A percentile compares a stretch with the other conserved stretches of the same genome.
These are phyloP conservation scores for Leccinum variicolor DNA, from an alignment of 768 basidiomycete genomes.

Conservation along the genomic window DNA sequence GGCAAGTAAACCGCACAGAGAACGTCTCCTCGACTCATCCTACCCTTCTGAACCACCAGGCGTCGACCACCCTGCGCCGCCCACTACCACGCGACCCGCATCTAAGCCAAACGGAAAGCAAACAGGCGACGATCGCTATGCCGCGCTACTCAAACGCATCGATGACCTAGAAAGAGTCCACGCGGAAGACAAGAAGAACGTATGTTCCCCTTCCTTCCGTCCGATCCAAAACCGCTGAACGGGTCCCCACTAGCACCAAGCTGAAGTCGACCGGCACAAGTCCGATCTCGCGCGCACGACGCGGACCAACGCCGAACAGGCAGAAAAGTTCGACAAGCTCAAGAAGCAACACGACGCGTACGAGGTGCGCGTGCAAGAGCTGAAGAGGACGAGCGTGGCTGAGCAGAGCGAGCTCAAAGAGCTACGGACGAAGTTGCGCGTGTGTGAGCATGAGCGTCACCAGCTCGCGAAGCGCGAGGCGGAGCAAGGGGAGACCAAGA, in stretches of 20 bases:
- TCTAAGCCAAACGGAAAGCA: slow-evolving; percentile 23
- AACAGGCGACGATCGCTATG: slow-evolving; percentile 44
- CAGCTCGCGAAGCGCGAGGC: slow-evolving; percentile 50
- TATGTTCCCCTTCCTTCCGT: slow-evolving; percentile 19
- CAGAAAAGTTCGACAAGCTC: slow-evolving; percentile 55
- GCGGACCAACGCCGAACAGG: slow-evolving; percentile 46
- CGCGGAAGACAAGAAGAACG: slow-evolving; percentile 61
- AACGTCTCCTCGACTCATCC: background rate
- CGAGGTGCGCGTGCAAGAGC: slow-evolving; percentile 59
- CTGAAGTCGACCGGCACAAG: slow-evolving; percentile 57
- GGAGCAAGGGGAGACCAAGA: slow-evolving; percentile 50
- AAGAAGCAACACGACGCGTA: slow-evolving; percentile 58
- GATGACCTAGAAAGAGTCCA: slow-evolving; percentile 63
- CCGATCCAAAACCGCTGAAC: background rate
- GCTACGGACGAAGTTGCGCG: slow-evolving; percentile 53
- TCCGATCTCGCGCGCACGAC: slow-evolving; percentile 50
- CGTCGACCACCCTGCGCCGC: slow-evolving; percentile 11
- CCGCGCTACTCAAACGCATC: slow-evolving; percentile 56
- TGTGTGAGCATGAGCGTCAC: slow-evolving; percentile 53
- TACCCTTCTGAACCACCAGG: slow-evolving; percentile 36
- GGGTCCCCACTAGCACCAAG: slow-evolving; percentile 46
- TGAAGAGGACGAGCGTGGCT: slow-evolving; percentile 44
- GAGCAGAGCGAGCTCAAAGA: slow-evolving; percentile 67
- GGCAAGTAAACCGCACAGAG: background rate
- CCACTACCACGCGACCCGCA: slow-evolving; percentile 18